Conservation (phyloP, 108 stramenopile species). For the Pseudonitzschia multistriata region DNA sequence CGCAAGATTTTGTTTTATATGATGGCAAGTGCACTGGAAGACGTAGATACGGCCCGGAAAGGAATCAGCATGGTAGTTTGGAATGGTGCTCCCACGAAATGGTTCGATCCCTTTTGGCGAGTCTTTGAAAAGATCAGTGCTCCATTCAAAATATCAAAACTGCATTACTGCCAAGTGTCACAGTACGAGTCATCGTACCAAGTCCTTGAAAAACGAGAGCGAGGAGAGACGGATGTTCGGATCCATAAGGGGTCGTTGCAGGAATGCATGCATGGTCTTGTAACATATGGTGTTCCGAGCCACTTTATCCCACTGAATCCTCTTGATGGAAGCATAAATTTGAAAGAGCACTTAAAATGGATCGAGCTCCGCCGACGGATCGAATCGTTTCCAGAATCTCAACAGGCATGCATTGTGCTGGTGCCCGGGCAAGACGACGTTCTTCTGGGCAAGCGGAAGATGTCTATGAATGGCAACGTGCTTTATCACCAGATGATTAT, state of each 20-base stretch:
- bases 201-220: constrained; percentile 23
- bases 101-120: constrained; percentile 29
- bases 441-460: constrained; percentile 17
- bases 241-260: constrained; percentile 26
- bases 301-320: constrained; percentile 10
- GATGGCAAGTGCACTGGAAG: constrained; percentile 32
- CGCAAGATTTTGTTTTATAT: constrained; percentile 26
- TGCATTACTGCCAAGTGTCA: constrained; percentile 19
- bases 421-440: constrained; percentile 25
- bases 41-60: constrained; percentile 23
- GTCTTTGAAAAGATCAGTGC: constrained; percentile 19
- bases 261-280: constrained; percentile 30
- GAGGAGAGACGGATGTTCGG: constrained; percentile 14
- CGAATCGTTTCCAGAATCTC: constrained; percentile 24
- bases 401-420: constrained; percentile 14
- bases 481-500: constrained; percentile 26
- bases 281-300: constrained; percentile 24
- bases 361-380: constrained; percentile 26
- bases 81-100: constrained; percentile 12
- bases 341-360: constrained; percentile 15
- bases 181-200: constrained; percentile 13
- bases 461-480: constrained; percentile 23
- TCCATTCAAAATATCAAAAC: constrained; percentile 16
- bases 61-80: constrained; percentile 28
- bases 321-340: not conserved